Base-by-base conservation (phyloP, 768 basidiomycete species). In the Psilocybe cyanescens region DNA sequence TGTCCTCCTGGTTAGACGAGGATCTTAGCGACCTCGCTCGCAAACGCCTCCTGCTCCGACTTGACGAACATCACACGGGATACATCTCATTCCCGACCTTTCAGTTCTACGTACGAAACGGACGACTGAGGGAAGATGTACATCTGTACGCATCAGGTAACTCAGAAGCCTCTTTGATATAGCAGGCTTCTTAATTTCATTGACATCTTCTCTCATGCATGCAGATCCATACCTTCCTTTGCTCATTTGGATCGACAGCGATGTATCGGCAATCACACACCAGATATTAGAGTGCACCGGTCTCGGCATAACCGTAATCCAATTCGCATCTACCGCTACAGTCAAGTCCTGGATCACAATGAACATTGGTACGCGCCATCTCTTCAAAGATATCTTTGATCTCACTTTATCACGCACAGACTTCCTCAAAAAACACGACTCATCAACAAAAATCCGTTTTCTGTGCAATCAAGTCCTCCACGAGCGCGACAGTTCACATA, bases 41-140 rank as follows among this genome's bases (percentile, higher is more conserved):
- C 11, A 44, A 53, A 44, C 49, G 58, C 12, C 58, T 59, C 37
- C 17, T 59, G 8, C 37, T 59, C 19, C 37, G 58, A 8, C 50
- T 59, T 3, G 58, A 59, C 24, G 39, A 52, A 24, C 17, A 52
- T 8, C 58, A 54, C 41, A 59, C 50, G 2, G 58, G 58, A 7
- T 59, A 59, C 33, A 59, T 59, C 19, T 59, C 58, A 6, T 59
- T 59, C 31, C 12, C 37, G 6, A 59, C 58, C n/a, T 59, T 59
- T n/a, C 37, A 53, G 16, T 41, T 11, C 31, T 59, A 39, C 30
- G 58, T 59, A 8, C 37, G 58, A 12, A 53, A 59, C 29, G 58
- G 58, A n/a, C 16, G 52, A 19, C 50, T 59, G n/a, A 39, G 58
- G 39, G 58, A 59, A 52, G 49, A 45, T 17, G 44, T 59, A 11